A percentile compares a stretch with the other conserved stretches of the same genome.
These are phyloP conservation scores for Chlorella sp. DNA, from an alignment of 139 green algal genomes.

Conservation along the genomic window DNA sequence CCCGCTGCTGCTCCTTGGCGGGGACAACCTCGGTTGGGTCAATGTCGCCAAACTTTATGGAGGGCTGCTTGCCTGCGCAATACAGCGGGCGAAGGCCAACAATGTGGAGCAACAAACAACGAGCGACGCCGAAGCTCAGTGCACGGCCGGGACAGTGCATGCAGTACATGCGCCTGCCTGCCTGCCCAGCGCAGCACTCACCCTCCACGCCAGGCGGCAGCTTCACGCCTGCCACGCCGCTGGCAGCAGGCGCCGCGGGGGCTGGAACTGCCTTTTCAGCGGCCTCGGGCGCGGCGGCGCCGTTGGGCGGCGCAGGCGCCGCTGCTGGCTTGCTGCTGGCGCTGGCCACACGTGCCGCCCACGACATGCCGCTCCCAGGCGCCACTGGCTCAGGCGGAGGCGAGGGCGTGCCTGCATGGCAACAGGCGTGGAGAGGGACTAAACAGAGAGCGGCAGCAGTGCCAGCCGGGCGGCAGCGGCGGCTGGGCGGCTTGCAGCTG, in stretches of 20 bases:
- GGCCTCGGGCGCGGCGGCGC: not conserved
- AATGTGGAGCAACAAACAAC: too few relatives aligned
- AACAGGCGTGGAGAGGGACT: too few relatives aligned
- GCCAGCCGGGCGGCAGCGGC: not conserved
- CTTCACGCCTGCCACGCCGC: constrained; percentile 21
- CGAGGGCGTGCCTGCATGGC: constrained; percentile 22
- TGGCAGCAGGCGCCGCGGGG: not conserved
- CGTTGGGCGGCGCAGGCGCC: not conserved
- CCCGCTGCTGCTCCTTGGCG: not conserved
- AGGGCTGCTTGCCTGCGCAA: constrained; percentile 20
- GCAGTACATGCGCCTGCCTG: too few relatives aligned
- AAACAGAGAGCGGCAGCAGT: not conserved
- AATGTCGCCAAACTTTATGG: constrained; percentile 42
- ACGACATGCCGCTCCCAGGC: constrained; percentile 17
- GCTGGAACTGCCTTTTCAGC: not conserved
- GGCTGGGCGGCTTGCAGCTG: not conserved
- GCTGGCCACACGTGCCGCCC: constrained; percentile 16
- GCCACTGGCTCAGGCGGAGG: constrained; percentile 2
- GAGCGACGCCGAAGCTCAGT: too few relatives aligned
- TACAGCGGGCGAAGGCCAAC: not conserved
- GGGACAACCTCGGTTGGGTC: constrained; percentile 29
- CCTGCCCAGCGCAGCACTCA: not conserved
- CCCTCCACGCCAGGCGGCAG: constrained; percentile 35
- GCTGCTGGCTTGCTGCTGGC: not conserved
- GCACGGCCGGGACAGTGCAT: too few relatives aligned